A percentile compares a stretch with the other conserved stretches of the same genome.
Evolutionary conservation across 148 eudicot species (phyloP).

Genomic region (Spergularia bocconei): DNA sequence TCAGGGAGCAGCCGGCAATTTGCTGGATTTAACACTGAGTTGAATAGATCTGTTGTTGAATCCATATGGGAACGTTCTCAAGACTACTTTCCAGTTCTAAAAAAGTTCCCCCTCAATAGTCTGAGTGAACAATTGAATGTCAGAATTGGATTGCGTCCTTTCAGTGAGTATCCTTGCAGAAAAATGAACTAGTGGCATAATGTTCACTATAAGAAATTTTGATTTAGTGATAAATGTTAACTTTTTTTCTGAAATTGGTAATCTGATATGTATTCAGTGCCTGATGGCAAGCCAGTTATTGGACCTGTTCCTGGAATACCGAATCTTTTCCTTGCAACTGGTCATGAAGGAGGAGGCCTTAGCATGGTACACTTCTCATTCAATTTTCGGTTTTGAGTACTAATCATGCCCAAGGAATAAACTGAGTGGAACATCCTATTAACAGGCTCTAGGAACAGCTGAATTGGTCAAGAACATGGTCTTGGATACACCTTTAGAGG

Average conservation of each 20-base stretch:
- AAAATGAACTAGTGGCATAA: background rate
- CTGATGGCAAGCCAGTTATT: slow-evolving; percentile 86
- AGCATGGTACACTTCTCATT: slow-evolving; percentile 50
- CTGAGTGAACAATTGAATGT: slow-evolving; percentile 47
- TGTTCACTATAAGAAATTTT: background rate
- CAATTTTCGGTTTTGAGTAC: background rate
- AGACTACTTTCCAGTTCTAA: slow-evolving; percentile 71
- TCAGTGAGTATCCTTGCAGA: slow-evolving; percentile 55
- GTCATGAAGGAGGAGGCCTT: slow-evolving; percentile 97
- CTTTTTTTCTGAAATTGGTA: background rate
- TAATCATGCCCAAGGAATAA: background rate
- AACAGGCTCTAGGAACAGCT: slow-evolving; percentile 87
- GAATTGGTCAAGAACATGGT: slow-evolving; percentile 84
- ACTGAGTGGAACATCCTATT: background rate
- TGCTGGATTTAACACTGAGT: slow-evolving; percentile 71
- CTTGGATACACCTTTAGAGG: slow-evolving; percentile 54
- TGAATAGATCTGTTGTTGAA: slow-evolving; percentile 47
- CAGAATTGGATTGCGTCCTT: slow-evolving; percentile 90
- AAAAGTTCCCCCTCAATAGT: slow-evolving; percentile 43
- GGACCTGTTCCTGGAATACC: slow-evolving; percentile 69
- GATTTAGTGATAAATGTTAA: background rate
- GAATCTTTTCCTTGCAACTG: slow-evolving; percentile 74
- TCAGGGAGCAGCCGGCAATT: slow-evolving; percentile 94
- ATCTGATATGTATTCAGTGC: slow-evolving; percentile 52
- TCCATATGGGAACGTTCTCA: slow-evolving; percentile 77